Percentiles rank a stretch among this genome's conserved stretches.
Evolutionary conservation across 1,284 basidiomycete species (phyloP).

Genomic region (Apiotrichum laibachii): DNA sequence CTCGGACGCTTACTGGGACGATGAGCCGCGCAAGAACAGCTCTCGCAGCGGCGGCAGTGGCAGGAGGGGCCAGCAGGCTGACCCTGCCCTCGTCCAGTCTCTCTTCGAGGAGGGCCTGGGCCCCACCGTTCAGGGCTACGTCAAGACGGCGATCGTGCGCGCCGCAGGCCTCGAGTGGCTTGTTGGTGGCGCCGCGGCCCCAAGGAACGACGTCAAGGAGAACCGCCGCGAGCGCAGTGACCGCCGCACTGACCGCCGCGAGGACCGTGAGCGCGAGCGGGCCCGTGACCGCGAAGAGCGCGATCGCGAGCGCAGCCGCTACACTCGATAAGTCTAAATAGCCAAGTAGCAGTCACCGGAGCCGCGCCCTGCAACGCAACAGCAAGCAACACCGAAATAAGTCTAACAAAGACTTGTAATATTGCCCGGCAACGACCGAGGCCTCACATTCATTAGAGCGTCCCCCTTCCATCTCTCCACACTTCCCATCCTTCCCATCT

Average conservation of each 20-base stretch:
- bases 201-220: constrained; percentile 11
- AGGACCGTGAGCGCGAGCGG: not conserved
- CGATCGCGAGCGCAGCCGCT: not conserved
- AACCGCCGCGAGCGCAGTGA: not conserved
- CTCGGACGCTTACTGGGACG: not conserved
- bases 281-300: not conserved
- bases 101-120: constrained; percentile 25
- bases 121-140: constrained; percentile 37
- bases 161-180: constrained; percentile 43
- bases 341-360: too few species aligned
- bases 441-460: too few species aligned
- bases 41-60: not conserved
- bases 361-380: too few species aligned
- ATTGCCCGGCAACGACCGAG: too few species aligned
- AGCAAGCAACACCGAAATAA: too few species aligned
- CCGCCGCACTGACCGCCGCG: too few species aligned
- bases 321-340: too few species aligned
- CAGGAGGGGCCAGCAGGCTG: not conserved
- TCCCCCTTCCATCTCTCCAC: too few species aligned
- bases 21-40: not conserved
- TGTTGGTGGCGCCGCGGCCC: constrained; percentile 16
- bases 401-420: too few species aligned
- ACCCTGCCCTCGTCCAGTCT: constrained; percentile 7
- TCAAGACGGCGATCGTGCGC: constrained; percentile 33
- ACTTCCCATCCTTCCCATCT: too few species aligned